phyloP scores from a whole-genome alignment of 768 basidiomycete species.

The Leccinum arenicola region DNA sequence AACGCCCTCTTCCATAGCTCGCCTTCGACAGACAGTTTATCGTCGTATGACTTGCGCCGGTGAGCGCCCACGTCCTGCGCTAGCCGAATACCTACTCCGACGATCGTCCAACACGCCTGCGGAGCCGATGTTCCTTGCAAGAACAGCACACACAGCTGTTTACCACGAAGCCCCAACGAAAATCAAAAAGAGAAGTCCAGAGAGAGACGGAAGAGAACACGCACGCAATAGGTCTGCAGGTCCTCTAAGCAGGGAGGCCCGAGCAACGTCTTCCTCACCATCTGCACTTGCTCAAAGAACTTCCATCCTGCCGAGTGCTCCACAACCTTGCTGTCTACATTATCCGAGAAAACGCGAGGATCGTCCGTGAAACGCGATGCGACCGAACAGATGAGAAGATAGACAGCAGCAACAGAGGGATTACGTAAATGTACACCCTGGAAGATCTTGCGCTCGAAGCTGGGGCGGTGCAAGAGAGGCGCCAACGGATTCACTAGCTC shows the following conservation, averaged over 20 bases:
- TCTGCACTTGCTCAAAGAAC: constrained; percentile 51
- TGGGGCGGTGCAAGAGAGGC: constrained; percentile 72
- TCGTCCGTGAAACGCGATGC: constrained; percentile 58
- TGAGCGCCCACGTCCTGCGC: constrained; percentile 63
- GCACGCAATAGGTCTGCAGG: constrained; percentile 64
- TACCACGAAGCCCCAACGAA: neutral
- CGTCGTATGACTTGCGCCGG: constrained; percentile 33
- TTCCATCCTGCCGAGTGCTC: constrained; percentile 51
- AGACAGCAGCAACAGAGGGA: constrained; percentile 51
- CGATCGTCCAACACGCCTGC: constrained; percentile 65
- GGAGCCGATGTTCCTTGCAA: constrained; percentile 57
- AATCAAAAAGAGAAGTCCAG: neutral
- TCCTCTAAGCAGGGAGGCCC: constrained; percentile 61
- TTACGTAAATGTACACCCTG: constrained; percentile 51
- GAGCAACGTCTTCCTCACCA: constrained; percentile 55
- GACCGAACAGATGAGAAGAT: constrained; percentile 71
- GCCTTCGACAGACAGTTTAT: constrained; percentile 41
- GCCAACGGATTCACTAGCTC: constrained; percentile 48
- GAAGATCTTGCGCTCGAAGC: constrained; percentile 52
- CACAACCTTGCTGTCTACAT: constrained; percentile 24
- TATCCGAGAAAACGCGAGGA: constrained; percentile 45
- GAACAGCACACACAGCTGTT: constrained; percentile 52
- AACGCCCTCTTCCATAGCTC: constrained; percentile 62
- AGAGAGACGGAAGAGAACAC: constrained; percentile 16
- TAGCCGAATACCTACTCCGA: constrained; percentile 57